These are phyloP conservation scores for Helminthosporium solani DNA, from an alignment of 2,329 filamentous ascomycete genomes.

Conservation along the genomic window DNA sequence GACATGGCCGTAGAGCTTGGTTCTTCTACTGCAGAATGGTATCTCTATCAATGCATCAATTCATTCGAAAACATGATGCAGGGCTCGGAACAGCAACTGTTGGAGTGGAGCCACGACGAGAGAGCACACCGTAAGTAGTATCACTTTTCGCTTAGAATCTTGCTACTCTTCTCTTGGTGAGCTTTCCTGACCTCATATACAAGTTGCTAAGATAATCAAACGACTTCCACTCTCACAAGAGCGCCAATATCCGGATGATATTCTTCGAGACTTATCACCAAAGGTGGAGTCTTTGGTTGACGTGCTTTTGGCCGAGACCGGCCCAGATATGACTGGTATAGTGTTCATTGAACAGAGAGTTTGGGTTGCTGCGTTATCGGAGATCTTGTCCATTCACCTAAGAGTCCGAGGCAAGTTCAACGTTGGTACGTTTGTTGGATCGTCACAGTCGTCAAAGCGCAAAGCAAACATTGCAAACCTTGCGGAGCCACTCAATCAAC, in stretches of 20 bases:
- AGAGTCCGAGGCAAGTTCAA: slow-evolving; percentile 37
- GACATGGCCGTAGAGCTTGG: slow-evolving; percentile 44
- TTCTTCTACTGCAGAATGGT: slow-evolving; percentile 40
- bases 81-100: slow-evolving; percentile 20
- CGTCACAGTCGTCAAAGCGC: slow-evolving; percentile 45
- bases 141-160: not conserved
- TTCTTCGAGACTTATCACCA: slow-evolving; percentile 26
- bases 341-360: slow-evolving; percentile 51
- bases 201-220: slow-evolving; percentile 26
- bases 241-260: slow-evolving; percentile 5
- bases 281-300: slow-evolving; percentile 43
- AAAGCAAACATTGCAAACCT: slow-evolving; percentile 53
- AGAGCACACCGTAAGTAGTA: slow-evolving; percentile 23
- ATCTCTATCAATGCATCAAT: slow-evolving; percentile 40
- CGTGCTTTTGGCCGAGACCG: slow-evolving; percentile 38
- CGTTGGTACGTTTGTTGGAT: slow-evolving; percentile 56
- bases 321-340: slow-evolving; percentile 42
- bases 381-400: slow-evolving; percentile 38
- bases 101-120: slow-evolving; percentile 39
- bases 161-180: not conserved
- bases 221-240: slow-evolving; percentile 12
- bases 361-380: slow-evolving; percentile 45
- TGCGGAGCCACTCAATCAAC: slow-evolving; percentile 50
- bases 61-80: slow-evolving; percentile 22
- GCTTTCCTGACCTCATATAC: not conserved